Evolutionary conservation across 306 rosid genomes (phyloP).

Genomic region (Purshia tridentata): DNA sequence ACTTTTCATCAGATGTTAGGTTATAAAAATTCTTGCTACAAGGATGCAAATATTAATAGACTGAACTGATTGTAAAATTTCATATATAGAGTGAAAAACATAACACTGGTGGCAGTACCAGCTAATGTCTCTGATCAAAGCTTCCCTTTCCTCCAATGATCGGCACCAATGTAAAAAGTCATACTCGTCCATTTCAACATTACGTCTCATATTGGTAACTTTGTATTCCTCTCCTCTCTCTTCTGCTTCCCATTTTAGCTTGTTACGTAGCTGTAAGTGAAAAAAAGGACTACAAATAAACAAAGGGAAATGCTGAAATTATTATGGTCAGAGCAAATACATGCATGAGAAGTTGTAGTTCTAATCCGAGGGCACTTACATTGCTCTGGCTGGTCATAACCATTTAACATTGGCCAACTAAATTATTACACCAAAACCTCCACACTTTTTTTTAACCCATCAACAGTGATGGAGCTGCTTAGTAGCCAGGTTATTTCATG

Average conservation of each 20-base stretch:
- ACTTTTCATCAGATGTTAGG: too few relatives aligned
- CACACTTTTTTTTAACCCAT: not conserved
- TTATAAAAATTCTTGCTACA: too few relatives aligned
- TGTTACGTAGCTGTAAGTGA: constrained; percentile 49
- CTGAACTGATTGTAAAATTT: not conserved
- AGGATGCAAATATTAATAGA: not conserved
- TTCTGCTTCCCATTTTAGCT: constrained; percentile 55
- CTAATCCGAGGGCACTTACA: too few relatives aligned
- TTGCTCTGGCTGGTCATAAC: not conserved
- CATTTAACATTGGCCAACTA: not conserved
- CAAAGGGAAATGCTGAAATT: not conserved
- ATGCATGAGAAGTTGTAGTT: too few relatives aligned
- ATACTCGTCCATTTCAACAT: constrained; percentile 92
- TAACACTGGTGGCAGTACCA: constrained; percentile 45
- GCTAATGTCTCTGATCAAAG: constrained; percentile 87
- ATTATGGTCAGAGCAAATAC: too few relatives aligned
- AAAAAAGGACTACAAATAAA: not conserved
- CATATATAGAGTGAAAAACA: not conserved
- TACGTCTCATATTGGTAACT: constrained; percentile 65
- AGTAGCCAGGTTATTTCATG: not conserved
- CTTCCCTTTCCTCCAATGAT: constrained; percentile 91
- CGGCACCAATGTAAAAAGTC: constrained; percentile 90
- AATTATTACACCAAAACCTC: not conserved
- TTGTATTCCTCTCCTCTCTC: constrained; percentile 79
- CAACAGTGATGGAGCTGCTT: not conserved